Evolutionary conservation across 306 rosid species (phyloP), one percentile per base, ranked within the genome.

Genomic region (Leucaena leucocephala): DNA sequence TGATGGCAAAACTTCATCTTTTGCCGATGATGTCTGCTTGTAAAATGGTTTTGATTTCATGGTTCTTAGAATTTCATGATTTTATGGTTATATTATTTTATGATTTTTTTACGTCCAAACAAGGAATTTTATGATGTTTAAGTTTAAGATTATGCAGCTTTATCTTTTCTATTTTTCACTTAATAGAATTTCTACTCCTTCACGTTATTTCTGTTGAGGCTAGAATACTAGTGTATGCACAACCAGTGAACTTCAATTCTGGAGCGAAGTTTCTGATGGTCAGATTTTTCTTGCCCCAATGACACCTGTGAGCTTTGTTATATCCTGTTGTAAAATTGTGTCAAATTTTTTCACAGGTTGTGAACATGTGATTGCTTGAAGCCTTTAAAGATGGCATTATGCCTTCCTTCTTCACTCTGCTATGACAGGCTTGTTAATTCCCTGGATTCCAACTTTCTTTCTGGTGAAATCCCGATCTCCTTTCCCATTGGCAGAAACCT

Each of bases 371-470:
- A 46, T 50, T 79, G 45, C 59, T 72, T 58, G 68, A 85, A 75
- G 38, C 66, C 61, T 1, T 42, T 35, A 59, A 59, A 58, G 39
- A 85, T 89, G 94, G 88, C 83, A 5, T 54, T 84, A 68, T 81
- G 87, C 55, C 75, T 76, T 77, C 86, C 87, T 55, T 83, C 85
- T 75, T 82, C 89, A 9, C 48, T 70, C 46, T 78, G 78, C 77
- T 80, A 77, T 77, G 78, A 83, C 52, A 83, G 80, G 17, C 76
- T 83, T 8, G 54, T 74, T 52, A 13, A 79, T 63, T 80, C 82
- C 72, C 76, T 72, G 21, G 57, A 44, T 74, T 90, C 94, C 62
- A 80, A 71, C 75, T 86, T 90, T 48, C 78, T 85, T 74, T 66
- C 81, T 58, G 80, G 80, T 44, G 77, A 72, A 54, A 42, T 67